These are phyloP conservation scores for Niveomyces coronatus DNA, from an alignment of 2,329 filamentous ascomycete species.

Conservation along the genomic window DNA sequence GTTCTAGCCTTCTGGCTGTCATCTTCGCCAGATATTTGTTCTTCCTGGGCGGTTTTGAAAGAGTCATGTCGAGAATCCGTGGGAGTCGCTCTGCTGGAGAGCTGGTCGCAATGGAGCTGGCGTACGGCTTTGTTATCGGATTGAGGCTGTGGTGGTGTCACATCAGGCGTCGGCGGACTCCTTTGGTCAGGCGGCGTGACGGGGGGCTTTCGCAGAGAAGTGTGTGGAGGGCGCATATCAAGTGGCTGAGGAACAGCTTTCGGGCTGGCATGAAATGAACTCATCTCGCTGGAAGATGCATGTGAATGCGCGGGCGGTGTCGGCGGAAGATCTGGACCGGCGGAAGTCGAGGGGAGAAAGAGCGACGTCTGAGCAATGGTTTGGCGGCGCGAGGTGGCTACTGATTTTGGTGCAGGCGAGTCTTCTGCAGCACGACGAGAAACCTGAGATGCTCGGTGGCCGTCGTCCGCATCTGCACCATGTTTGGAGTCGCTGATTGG, in stretches of 20 bases:
- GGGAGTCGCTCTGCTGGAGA: conserved; percentile 42
- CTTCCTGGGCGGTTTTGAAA: conserved; percentile 61
- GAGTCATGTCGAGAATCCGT: conserved; percentile 57
- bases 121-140: conserved; percentile 35
- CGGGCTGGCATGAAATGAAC: conserved; percentile 33
- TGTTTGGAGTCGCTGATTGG: conserved; percentile 19
- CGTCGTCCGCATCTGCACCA: conserved; percentile 15
- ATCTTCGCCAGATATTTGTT: conserved; percentile 52
- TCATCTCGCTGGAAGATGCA: conserved; percentile 42
- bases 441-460: conserved; percentile 14
- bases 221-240: conserved; percentile 19
- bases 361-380: conserved; percentile 32
- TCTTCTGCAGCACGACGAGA: conserved; percentile 19
- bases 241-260: conserved; percentile 27
- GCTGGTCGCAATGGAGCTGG: conserved; percentile 37
- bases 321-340: conserved; percentile 44
- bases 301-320: conserved; percentile 53
- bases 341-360: conserved; percentile 24
- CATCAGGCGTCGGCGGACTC: conserved; percentile 65
- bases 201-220: conserved; percentile 29
- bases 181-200: conserved; percentile 54
- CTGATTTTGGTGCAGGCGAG: conserved; percentile 12
- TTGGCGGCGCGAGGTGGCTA: conserved; percentile 20
- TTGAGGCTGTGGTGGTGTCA: conserved; percentile 54
- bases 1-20: conserved; percentile 33